These are phyloP conservation scores for Nectriaceae sp. DNA, from an alignment of 2,329 filamentous ascomycete genomes.

Conservation along the genomic window DNA sequence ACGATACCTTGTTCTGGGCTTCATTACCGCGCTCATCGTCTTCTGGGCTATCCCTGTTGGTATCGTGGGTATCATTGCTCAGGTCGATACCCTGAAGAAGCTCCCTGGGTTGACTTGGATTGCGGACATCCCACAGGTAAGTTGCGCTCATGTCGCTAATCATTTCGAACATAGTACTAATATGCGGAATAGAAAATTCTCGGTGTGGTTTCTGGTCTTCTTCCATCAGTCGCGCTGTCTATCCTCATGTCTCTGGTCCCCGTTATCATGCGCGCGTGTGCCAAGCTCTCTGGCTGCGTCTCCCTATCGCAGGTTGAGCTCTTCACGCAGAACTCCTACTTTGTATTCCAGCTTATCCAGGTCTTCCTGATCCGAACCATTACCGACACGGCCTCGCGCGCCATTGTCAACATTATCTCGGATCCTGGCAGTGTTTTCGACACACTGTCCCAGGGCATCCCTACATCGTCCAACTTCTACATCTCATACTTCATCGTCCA, in stretches of 20 bases:
- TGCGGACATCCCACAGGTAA: constrained; percentile 60
- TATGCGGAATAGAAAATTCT: constrained; percentile 51
- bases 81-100: constrained; percentile 70
- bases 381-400: constrained; percentile 73
- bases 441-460: constrained; percentile 72
- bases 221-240: constrained; percentile 78
- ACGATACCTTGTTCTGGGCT: constrained; percentile 61
- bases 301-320: constrained; percentile 81
- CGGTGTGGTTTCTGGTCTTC: constrained; percentile 78
- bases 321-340: constrained; percentile 90
- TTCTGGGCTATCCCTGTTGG: constrained; percentile 83
- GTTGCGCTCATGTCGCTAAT: not conserved
- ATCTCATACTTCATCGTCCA: constrained; percentile 87
- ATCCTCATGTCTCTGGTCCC: constrained; percentile 84
- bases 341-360: constrained; percentile 88
- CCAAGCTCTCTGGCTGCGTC: constrained; percentile 77
- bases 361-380: constrained; percentile 88
- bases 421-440: constrained; percentile 62
- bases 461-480: constrained; percentile 89
- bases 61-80: constrained; percentile 81
- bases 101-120: constrained; percentile 77
- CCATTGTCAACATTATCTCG: constrained; percentile 62
- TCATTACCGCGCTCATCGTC: constrained; percentile 73
- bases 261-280: constrained; percentile 64
- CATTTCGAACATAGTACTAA: constrained; percentile 3